A percentile compares a stretch with the other conserved stretches of the same genome.
These are phyloP conservation scores for Cordyceps javanica DNA, from an alignment of 2,329 filamentous ascomycete genomes.

Conservation along the genomic window DNA sequence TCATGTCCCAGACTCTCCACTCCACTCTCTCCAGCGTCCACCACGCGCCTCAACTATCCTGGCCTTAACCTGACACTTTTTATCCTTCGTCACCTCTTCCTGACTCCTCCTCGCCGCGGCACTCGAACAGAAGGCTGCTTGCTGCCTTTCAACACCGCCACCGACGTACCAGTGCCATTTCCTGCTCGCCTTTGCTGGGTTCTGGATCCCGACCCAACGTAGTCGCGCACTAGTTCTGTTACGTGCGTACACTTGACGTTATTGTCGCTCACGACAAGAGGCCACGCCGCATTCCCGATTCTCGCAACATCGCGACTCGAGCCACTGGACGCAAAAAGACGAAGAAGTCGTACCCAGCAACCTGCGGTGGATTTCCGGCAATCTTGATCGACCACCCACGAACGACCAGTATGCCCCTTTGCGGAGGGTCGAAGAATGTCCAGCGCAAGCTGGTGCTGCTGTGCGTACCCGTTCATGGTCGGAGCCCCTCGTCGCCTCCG, in stretches of 20 bases:
- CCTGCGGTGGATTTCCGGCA: neutral
- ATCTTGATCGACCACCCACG: neutral
- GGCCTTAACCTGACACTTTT: constrained; percentile 6
- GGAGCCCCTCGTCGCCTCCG: neutral
- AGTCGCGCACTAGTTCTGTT: neutral
- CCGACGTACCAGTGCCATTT: neutral
- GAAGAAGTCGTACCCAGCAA: neutral
- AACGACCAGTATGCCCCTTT: constrained; percentile 31
- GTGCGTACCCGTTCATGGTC: constrained; percentile 38
- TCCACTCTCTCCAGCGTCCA: too few relatives aligned
- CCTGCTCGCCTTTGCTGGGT: neutral
- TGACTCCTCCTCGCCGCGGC: neutral
- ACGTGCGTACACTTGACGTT: neutral
- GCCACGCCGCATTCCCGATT: neutral
- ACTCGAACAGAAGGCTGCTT: neutral
- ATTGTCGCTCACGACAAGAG: neutral
- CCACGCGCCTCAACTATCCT: constrained; percentile 6
- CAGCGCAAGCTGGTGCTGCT: constrained; percentile 95
- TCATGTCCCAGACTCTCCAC: constrained; percentile 5
- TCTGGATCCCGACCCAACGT: neutral
- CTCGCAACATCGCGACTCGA: neutral
- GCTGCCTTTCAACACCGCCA: neutral
- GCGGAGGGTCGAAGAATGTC: constrained; percentile 74
- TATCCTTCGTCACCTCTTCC: neutral
- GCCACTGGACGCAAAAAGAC: neutral